Evolutionary conservation across 192 early-diverging fungal species (phyloP).

Genomic region (Dispira parvispora): DNA sequence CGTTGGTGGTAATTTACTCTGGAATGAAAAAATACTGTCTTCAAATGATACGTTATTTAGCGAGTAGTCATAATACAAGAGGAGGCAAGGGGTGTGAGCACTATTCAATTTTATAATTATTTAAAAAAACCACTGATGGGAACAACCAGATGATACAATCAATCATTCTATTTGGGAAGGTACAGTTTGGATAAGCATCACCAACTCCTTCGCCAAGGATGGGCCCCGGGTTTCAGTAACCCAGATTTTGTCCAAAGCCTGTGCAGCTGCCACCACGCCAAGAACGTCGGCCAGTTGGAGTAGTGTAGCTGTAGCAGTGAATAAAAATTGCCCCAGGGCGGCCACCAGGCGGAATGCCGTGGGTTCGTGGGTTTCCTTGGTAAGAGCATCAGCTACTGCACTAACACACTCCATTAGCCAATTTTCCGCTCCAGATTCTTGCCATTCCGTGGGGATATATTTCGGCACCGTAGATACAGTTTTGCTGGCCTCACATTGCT

Average conservation of each 20-base stretch:
- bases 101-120: too few species aligned
- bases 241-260: background rate
- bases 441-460: background rate
- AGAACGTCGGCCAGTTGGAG: constrained; percentile 2
- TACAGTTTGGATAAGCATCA: too few species aligned
- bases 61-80: too few species aligned
- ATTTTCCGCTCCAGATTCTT: constrained; percentile 29
- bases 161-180: too few species aligned
- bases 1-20: too few species aligned
- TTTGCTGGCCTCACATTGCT: background rate
- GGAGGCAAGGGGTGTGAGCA: too few species aligned
- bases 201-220: background rate
- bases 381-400: constrained; percentile 41
- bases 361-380: constrained; percentile 20
- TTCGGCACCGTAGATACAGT: background rate
- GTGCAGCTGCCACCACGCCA: background rate
- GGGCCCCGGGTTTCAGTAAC: constrained; percentile 1
- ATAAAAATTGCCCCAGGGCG: background rate
- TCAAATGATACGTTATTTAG: too few species aligned
- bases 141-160: too few species aligned
- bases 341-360: constrained; percentile 2
- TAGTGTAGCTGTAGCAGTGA: background rate
- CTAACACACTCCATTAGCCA: constrained; percentile 52
- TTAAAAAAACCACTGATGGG: too few species aligned
- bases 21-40: too few species aligned